A percentile compares a stretch with the other conserved stretches of the same genome.
Evolutionary conservation across 306 rosid species (phyloP).

Genomic region (Lathyrus tuberosus): DNA sequence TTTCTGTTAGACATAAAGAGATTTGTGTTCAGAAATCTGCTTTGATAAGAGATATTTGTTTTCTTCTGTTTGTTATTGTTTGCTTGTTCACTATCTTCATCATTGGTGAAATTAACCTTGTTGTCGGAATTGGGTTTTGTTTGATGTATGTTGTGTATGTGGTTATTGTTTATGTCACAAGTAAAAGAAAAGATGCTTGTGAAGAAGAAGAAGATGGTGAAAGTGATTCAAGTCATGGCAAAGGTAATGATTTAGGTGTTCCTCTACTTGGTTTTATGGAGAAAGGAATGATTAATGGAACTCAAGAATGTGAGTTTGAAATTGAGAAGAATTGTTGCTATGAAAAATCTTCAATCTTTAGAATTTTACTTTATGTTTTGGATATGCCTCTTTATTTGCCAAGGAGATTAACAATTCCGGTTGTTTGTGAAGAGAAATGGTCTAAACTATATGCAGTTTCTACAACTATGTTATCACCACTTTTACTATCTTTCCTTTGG

Average conservation of each 20-base stretch:
- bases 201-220: conserved; percentile 32
- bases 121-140: conserved; percentile 48
- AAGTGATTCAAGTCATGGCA: conserved; percentile 8
- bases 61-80: conserved; percentile 50
- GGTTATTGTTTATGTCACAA: conserved; percentile 44
- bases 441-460: conserved; percentile 51
- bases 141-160: conserved; percentile 56
- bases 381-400: conserved; percentile 62
- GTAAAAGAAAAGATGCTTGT: conserved; percentile 36
- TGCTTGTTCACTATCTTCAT: conserved; percentile 43
- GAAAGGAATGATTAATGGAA: conserved; percentile 43
- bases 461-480: conserved; percentile 48
- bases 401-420: conserved; percentile 58
- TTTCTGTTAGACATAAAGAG: conserved; percentile 34
- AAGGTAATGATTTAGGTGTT: conserved; percentile 38
- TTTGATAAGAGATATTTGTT: conserved; percentile 53
- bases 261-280: conserved; percentile 52
- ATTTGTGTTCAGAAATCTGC: conserved; percentile 46
- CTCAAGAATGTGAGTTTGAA: conserved; percentile 34
- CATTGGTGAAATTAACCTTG: conserved; percentile 45
- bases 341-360: conserved; percentile 37
- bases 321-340: conserved; percentile 37
- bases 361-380: conserved; percentile 30
- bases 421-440: conserved; percentile 58
- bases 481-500: conserved; percentile 45